Base-by-base conservation (phyloP, 805 yeast genomes). In the Saccharomyces jurei region DNA sequence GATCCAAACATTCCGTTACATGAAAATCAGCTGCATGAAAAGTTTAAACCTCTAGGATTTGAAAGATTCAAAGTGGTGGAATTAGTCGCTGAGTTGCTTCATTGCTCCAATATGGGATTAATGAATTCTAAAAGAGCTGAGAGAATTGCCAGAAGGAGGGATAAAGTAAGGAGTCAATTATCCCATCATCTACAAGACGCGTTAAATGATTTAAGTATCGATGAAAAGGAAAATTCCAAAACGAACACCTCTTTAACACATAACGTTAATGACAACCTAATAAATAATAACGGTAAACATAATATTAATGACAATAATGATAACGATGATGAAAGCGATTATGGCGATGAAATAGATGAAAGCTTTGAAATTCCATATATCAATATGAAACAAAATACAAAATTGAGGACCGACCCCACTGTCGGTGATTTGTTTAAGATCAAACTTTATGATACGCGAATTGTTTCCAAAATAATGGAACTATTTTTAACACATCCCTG, bases 81-180 rank as follows among this genome's bases (percentile, higher is more conserved):
- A 71, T 74, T 94, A 52, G 82, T 94, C 50, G 99, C 99, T 0
- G 99, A 94, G 65, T 76, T 94, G 46, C 77, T 94, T 54, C 99
- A 94, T 71, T 94, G 99, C 67, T 89, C 97, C n/a, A 94, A 94
- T 71, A 94, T 94, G 98, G 89, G 86, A 0, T 76, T 90, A 21
- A 78, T 94, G 60, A 94, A 92, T 68, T 89, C 91, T 49, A 81
- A 79, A 46, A 78, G 77, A 52, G 89, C 91, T 53, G 84, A 88
- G 68, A 76, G 76, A 30, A 78, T 89, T 48, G 83, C 89, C 26
- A 70, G 71, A 41, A 82, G 84, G 54, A 79, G 97, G 50, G 96
- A 90, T 63, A 68, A 71, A 11, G 81, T 84, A 56, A 78, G 97
- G 56, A 74, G 73, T 25, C 74, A 84, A 25, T 74, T 86, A 50